phyloP scores from a whole-genome alignment of 768 basidiomycete species.

The Tricholoma matsutake region DNA sequence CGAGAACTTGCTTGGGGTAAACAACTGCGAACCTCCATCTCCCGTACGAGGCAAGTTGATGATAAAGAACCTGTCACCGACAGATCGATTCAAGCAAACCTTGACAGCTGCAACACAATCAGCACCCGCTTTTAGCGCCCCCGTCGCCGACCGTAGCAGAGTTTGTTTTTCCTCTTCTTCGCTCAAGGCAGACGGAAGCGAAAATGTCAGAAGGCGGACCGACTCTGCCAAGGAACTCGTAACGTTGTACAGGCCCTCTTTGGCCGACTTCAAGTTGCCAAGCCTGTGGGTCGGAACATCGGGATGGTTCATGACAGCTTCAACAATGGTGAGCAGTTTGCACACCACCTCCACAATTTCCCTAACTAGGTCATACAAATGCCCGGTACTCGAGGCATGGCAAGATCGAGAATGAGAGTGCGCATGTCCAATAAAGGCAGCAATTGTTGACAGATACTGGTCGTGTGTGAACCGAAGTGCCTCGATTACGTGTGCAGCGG shows the following conservation, averaged over 20 bases:
- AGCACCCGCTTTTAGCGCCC: constrained; percentile 80
- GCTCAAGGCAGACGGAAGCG: constrained; percentile 43
- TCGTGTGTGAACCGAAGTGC: constrained; percentile 85
- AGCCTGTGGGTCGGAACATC: constrained; percentile 64
- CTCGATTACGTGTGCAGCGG: constrained; percentile 65
- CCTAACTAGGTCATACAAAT: constrained; percentile 91
- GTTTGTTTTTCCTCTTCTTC: constrained; percentile 83
- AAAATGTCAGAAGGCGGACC: constrained; percentile 70
- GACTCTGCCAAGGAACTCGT: constrained; percentile 87
- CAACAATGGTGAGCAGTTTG: constrained; percentile 87
- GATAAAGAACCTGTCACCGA: constrained; percentile 60
- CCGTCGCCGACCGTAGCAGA: constrained; percentile 82
- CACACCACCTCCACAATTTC: constrained; percentile 94
- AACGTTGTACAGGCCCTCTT: constrained; percentile 80
- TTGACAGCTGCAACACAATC: constrained; percentile 88
- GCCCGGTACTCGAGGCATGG: constrained; percentile 90
- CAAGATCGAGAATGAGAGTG: constrained; percentile 88
- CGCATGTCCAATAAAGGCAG: constrained; percentile 96
- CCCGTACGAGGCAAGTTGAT: constrained; percentile 56
- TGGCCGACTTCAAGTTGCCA: constrained; percentile 62
- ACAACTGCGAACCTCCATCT: constrained; percentile 40
- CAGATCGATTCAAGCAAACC: constrained; percentile 67
- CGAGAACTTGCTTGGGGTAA: constrained; percentile 49
- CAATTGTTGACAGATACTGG: constrained; percentile 88
- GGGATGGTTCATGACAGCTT: constrained; percentile 78